Base-by-base conservation (phyloP, 2,329 filamentous ascomycete genomes). In the Orbilia quercus region DNA sequence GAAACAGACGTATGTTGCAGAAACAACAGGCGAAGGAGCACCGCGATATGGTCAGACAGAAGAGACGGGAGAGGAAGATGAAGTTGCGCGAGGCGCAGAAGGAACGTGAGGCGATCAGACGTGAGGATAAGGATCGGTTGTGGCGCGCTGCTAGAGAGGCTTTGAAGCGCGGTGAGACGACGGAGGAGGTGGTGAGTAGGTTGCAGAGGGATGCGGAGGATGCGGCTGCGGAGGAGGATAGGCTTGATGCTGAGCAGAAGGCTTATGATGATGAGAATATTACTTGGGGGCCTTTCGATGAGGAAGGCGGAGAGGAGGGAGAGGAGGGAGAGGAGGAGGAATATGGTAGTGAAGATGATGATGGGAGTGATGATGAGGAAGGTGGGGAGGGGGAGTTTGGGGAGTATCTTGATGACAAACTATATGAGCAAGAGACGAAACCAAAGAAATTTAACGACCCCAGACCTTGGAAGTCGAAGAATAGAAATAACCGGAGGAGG, bases 321-420 rank as follows among this genome's bases (percentile, higher is more conserved):
- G 84, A 90, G 63, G 87, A 89, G 79, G 86, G 85, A 3, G 82
- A 81, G 0, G 82, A 85, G 45, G 88, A 88, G 1, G 85, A 87
- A 6, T 82, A 90, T 79, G 86, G 87, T 14, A 89, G 90, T 18
- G 88, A 85, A 79, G 89, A 86, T 2, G 85, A 81, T 44, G 83
- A 79, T 7, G 44, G 22, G 20, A 28, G 70, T 3, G 59, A 71
- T 22, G 60, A 72, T 48, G 65, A 73, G 31, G 63, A 71, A 12
- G 50, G 40, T 66, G 51, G 60, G 31, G 47, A 60, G 7, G 45
- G 20, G 1, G 45, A 59, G 7, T 9, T 16, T 47, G 34, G n/a
- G n/a, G n/a, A n/a, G n/a, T n/a, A n/a, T n/a, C n/a, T n/a, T n/a
- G n/a, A n/a, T n/a, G n/a, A n/a, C n/a, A n/a, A n/a, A n/a, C n/a